A percentile compares a stretch with the other conserved stretches of the same genome.
Evolutionary conservation across 176 grass and related monocot genomes (phyloP).

Genomic region (Rhynchospora tenuis): DNA sequence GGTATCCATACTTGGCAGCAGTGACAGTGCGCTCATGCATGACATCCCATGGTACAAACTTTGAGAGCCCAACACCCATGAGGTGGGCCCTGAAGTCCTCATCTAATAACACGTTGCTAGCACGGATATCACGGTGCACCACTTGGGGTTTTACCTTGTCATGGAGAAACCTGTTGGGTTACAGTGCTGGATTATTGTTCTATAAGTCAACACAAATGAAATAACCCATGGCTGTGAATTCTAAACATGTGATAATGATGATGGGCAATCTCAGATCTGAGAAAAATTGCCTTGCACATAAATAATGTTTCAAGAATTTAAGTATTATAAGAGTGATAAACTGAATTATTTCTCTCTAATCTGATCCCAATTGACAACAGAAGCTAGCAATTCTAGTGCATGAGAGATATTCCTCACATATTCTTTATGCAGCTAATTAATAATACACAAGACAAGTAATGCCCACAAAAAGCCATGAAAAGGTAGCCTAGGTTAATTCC

Average conservation of each 20-base stretch:
- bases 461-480: not conserved
- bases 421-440: not conserved
- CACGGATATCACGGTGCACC: constrained; percentile 93
- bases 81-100: constrained; percentile 96
- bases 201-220: not conserved
- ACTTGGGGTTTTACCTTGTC: constrained; percentile 99
- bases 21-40: constrained; percentile 96
- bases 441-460: not conserved
- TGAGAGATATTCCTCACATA: not conserved
- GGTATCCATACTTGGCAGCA: constrained; percentile 84
- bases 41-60: constrained; percentile 96
- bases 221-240: not conserved
- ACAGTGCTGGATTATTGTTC: not conserved
- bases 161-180: constrained; percentile 65
- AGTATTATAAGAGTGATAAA: not conserved
- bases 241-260: not conserved
- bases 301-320: not conserved
- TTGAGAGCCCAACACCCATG: constrained; percentile 89
- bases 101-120: constrained; percentile 82
- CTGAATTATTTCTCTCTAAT: not conserved
- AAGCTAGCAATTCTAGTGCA: not conserved
- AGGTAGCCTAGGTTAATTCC: not conserved
- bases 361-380: not conserved
- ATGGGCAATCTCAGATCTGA: not conserved
- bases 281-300: not conserved